Conservation (phyloP, 768 basidiomycete species). For the Hericium coralloides region DNA sequence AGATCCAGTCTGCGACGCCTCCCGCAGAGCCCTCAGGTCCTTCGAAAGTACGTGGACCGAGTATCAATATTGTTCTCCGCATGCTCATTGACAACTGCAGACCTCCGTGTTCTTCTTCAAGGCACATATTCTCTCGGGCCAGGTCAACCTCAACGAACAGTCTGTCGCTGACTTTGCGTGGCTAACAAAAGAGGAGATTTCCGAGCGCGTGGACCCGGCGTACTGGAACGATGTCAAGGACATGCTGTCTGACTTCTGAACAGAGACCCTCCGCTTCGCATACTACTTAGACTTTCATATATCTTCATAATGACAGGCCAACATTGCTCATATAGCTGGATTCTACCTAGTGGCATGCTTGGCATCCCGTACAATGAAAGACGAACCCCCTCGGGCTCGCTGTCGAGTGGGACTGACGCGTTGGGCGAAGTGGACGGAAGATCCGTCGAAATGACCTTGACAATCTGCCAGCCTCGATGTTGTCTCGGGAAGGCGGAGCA, state of each 20-base stretch:
- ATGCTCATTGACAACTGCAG: slow-evolving; percentile 29
- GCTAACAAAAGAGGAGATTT: slow-evolving; percentile 89
- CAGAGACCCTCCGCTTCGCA: background rate
- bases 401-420: too few relatives aligned
- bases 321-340: too few relatives aligned
- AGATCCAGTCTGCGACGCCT: slow-evolving; percentile 28
- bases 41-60: slow-evolving; percentile 9
- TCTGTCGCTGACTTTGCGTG: slow-evolving; percentile 75
- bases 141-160: slow-evolving; percentile 51
- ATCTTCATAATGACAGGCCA: too few relatives aligned
- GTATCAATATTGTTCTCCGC: background rate
- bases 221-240: slow-evolving; percentile 79
- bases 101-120: slow-evolving; percentile 84
- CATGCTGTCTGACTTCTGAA: slow-evolving; percentile 60
- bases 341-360: too few relatives aligned
- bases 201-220: slow-evolving; percentile 49
- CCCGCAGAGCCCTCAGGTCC: slow-evolving; percentile 11
- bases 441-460: too few relatives aligned
- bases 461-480: too few relatives aligned
- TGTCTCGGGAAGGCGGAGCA: too few relatives aligned
- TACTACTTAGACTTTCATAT: too few relatives aligned
- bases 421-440: too few relatives aligned
- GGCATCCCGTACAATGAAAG: too few relatives aligned
- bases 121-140: slow-evolving; percentile 86
- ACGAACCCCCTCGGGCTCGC: too few relatives aligned